Conservation (phyloP, 139 green algal species). For the Volvox africanus region DNA sequence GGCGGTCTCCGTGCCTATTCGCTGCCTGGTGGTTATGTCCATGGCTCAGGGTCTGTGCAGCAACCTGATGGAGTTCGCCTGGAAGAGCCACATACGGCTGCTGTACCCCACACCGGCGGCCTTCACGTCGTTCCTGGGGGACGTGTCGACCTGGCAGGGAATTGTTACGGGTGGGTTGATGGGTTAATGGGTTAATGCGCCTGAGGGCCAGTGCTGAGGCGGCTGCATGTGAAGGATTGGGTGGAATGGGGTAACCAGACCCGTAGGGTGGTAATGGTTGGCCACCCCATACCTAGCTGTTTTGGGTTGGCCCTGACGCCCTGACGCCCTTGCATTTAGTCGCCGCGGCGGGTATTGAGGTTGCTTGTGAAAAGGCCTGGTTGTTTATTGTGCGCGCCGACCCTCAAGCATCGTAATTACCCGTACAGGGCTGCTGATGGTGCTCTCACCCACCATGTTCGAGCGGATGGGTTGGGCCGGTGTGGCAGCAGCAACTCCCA, state of each 20-base stretch:
- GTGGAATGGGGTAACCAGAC: too few relatives aligned
- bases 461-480: constrained; percentile 81
- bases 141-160: constrained; percentile 89
- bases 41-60: constrained; percentile 88
- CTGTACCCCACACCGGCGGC: constrained; percentile 84
- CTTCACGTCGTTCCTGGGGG: constrained; percentile 86
- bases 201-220: too few relatives aligned
- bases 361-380: too few relatives aligned
- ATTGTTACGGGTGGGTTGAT: constrained; percentile 30
- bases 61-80: constrained; percentile 93
- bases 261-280: too few relatives aligned
- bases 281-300: too few relatives aligned
- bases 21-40: constrained; percentile 92
- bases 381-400: background rate
- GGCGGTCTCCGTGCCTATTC: constrained; percentile 78
- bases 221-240: too few relatives aligned
- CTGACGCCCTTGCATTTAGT: too few relatives aligned
- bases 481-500: constrained; percentile 83
- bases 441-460: constrained; percentile 87
- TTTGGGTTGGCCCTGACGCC: too few relatives aligned
- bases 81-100: constrained; percentile 92
- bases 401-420: background rate
- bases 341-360: too few relatives aligned
- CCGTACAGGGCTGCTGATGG: constrained; percentile 34
- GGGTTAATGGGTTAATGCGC: too few relatives aligned